Evolutionary conservation across 2,329 filamentous ascomycete genomes (phyloP).

Genomic region (Trichoderma hamatum): DNA sequence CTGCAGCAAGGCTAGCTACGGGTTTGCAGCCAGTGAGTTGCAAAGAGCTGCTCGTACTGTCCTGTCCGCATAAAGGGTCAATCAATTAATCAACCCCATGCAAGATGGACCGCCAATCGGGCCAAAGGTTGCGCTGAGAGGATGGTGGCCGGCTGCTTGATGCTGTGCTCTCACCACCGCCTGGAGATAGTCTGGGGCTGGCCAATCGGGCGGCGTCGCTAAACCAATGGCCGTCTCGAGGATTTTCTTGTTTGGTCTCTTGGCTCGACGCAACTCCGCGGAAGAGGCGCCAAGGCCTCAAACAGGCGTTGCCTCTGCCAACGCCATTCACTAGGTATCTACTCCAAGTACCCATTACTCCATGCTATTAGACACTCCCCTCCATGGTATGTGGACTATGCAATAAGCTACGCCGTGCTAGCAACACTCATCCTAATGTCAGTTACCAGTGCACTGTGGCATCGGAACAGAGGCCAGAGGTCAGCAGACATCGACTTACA

Average conservation of each 20-base stretch:
- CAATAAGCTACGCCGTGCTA: neutral
- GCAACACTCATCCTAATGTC: neutral
- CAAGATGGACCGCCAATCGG: slow-evolving; percentile 12
- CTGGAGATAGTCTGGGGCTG: slow-evolving; percentile 36
- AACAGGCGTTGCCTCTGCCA: neutral
- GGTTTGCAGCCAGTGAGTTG: neutral
- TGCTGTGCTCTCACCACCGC: slow-evolving; percentile 16
- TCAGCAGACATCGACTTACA: slow-evolving; percentile 17
- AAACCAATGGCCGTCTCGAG: slow-evolving; percentile 29
- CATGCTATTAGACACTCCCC: slow-evolving; percentile 15
- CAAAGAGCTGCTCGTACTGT: neutral
- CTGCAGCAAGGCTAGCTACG: slow-evolving; percentile 12
- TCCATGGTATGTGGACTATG: slow-evolving; percentile 1
- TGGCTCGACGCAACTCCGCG: slow-evolving; percentile 27
- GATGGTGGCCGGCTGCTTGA: slow-evolving; percentile 6
- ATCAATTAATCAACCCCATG: slow-evolving; percentile 2
- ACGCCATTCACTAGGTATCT: neutral
- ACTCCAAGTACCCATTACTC: neutral
- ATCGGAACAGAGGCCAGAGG: slow-evolving; percentile 8
- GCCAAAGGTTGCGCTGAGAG: slow-evolving; percentile 15
- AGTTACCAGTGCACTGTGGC: slow-evolving; percentile 2
- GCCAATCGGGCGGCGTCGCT: slow-evolving; percentile 34
- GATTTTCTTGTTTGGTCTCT: slow-evolving; percentile 18
- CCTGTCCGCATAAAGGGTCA: slow-evolving; percentile 20
- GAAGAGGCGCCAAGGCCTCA: slow-evolving; percentile 22